Base-by-base conservation (phyloP, 768 basidiomycete genomes). In the Exsudoporus frostii region DNA sequence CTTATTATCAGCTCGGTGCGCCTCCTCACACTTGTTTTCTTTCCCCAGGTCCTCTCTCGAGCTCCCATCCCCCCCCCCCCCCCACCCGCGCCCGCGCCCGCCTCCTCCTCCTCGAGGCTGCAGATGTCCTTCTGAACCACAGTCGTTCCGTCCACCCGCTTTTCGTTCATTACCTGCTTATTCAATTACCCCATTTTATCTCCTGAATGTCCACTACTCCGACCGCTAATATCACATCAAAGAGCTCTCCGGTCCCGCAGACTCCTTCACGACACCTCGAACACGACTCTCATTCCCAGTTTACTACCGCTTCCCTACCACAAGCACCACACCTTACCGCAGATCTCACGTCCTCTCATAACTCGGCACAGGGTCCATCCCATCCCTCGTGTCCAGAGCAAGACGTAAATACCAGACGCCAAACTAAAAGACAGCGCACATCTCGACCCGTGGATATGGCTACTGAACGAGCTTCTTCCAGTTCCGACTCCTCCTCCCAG, bases 401-500 rank as follows among this genome's bases (percentile, higher is more conserved):
- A 54, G 60, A 65, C 64, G 64, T 65, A 65, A 63, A 30, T 45
- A 34, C 49, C 32, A 40, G 7, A 10, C 65, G 54, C 51, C 54
- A 52, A 33, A 37, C 49, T 46, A 70, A 70, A 58, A 60, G 58
- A 60, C 48, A 5, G 45, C 63, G 57, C 22, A 30, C 29, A 1
- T 37, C 50, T 44, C 48, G 32, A 17, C 24, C n/a, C 17, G 42
- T 51, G 45, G 50, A 56, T 43, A 69, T 71, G 69, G 33, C 60
- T 20, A 49, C 53, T 17, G 63, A 57, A 22, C 64, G 59, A 6
- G 55, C 65, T 43, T 71, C 68, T 7, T 53, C 70, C 56, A 47
- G 45, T 10, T 71, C 70, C 10, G 69, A 65, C 45, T 74, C 74
- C 39, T 79, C 79, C 47, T 82, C 82, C 9, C 80, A 82, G 63